Percentiles rank a stretch among this genome's conserved stretches.
phyloP scores from a whole-genome alignment of 2,329 filamentous ascomycete species.

The Fusarium tanahbumbuense region DNA sequence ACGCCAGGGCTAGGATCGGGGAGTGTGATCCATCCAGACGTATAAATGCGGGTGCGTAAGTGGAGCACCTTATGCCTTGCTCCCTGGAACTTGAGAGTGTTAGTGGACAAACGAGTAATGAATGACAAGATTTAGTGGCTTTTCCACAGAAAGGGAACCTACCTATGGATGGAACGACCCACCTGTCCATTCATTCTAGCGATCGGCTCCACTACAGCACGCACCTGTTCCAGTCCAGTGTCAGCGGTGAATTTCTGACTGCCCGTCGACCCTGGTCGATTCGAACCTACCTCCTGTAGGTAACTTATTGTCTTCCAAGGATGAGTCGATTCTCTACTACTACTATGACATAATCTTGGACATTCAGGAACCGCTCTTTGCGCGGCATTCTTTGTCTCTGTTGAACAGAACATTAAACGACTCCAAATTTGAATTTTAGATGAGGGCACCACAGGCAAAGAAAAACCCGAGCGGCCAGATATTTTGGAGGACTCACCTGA shows the following conservation, averaged over 20 bases:
- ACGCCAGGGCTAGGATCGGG: conserved; percentile 28
- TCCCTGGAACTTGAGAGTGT: background rate
- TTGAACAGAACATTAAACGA: background rate
- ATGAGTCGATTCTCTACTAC: conserved; percentile 11
- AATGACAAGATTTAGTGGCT: conserved; percentile 28
- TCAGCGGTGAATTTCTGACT: conserved; percentile 15
- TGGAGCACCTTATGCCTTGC: conserved; percentile 21
- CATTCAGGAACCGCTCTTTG: conserved; percentile 7
- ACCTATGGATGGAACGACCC: background rate
- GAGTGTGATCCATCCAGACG: conserved; percentile 14
- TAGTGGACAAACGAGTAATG: conserved; percentile 16
- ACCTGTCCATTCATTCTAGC: background rate
- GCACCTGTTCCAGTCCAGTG: conserved; percentile 15
- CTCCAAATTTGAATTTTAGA: background rate
- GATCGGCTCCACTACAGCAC: conserved; percentile 21
- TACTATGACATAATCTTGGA: background rate
- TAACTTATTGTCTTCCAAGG: background rate
- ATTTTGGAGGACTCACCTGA: background rate
- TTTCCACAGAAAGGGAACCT: conserved; percentile 8
- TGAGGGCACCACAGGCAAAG: background rate
- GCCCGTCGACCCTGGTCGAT: background rate
- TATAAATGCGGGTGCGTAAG: conserved; percentile 18
- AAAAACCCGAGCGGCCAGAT: background rate
- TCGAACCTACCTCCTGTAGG: too few relatives aligned
- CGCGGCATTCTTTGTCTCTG: background rate